A percentile compares a stretch with the other conserved stretches of the same genome.
Evolutionary conservation across 1,284 basidiomycete species (phyloP).

Genomic region (Coniophora puteana): DNA sequence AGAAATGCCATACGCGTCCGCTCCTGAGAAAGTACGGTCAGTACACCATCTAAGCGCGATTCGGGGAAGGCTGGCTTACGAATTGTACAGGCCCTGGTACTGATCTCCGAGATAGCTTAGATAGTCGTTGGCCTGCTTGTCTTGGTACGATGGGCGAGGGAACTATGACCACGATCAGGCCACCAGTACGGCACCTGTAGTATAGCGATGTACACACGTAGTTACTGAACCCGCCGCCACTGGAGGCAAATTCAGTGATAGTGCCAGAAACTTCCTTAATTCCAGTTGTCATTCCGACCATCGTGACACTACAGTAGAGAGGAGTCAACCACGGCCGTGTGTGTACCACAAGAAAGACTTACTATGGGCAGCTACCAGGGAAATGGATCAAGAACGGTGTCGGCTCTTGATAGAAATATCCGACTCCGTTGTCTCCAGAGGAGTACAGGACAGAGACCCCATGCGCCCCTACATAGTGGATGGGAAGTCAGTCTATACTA

Average conservation of each 20-base stretch:
- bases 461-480: constrained; percentile 54
- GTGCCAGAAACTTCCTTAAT: no score
- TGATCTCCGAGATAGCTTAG: constrained; percentile 41
- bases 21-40: constrained; percentile 5
- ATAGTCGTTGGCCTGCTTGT: constrained; percentile 36
- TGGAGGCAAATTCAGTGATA: no score
- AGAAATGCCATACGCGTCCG: constrained; percentile 1
- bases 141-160: constrained; percentile 48
- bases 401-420: constrained; percentile 46
- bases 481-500: no score
- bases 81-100: constrained; percentile 51
- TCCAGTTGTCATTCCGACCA: no score
- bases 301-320: no score
- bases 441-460: constrained; percentile 59
- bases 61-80: constrained; percentile 20
- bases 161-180: no score
- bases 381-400: constrained; percentile 53
- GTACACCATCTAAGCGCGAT: background rate
- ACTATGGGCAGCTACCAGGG: constrained; percentile 35
- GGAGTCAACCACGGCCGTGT: no score
- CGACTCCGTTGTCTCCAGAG: constrained; percentile 62
- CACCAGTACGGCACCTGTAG: no score
- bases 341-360: no score
- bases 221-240: no score
- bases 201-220: no score